Base-by-base conservation (phyloP, 2,329 filamentous ascomycete species). In the Aspergillus thermomutatus region DNA sequence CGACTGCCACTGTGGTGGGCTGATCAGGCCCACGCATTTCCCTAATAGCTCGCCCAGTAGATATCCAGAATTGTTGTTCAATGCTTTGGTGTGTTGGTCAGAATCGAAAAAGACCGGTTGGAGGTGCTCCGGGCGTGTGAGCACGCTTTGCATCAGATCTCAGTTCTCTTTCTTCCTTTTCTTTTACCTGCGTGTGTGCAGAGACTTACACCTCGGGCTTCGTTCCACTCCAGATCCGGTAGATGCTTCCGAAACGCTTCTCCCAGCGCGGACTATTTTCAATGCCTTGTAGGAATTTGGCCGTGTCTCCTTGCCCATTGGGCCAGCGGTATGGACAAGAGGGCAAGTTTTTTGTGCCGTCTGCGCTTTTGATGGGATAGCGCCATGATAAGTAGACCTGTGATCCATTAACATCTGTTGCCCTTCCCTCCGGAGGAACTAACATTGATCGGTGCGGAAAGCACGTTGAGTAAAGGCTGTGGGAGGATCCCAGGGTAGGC, bases 31-130 rank as follows among this genome's bases (percentile, higher is more conserved):
- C 0, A 81, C 53, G 57, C 79, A 80, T 50, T 70, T 54, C 0
- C 79, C 79, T 0, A 81, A 69, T 0, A 81, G 64, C 40, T 75
- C 59, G 46, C 72, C 61, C 64, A 80, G 62, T 1, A 74, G 55
- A 17, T 65, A 76, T 1, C 78, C 79, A 0, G 72, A 69, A 57
- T 80, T 69, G 55, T 78, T 79, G 54, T 72, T 69, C 2, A 56
- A 34, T 2, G 76, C 78, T 59, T 81, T 80, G 21, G 56, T 46
- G 59, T 81, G 78, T 40, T 64, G 70, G 53, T 80, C 68, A 0
- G 79, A 81, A 58, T 81, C 79, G 34, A 65, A 67, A 59, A 78
- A 80, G 4, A 79, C 67, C 0, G 59, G 56, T 57, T 73, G 54
- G 0, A 79, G 52, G 50, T 79, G 63, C 3, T 69, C 61, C 2